phyloP scores from a whole-genome alignment of 2,329 filamentous ascomycete species.

The Esteya vermicola region DNA sequence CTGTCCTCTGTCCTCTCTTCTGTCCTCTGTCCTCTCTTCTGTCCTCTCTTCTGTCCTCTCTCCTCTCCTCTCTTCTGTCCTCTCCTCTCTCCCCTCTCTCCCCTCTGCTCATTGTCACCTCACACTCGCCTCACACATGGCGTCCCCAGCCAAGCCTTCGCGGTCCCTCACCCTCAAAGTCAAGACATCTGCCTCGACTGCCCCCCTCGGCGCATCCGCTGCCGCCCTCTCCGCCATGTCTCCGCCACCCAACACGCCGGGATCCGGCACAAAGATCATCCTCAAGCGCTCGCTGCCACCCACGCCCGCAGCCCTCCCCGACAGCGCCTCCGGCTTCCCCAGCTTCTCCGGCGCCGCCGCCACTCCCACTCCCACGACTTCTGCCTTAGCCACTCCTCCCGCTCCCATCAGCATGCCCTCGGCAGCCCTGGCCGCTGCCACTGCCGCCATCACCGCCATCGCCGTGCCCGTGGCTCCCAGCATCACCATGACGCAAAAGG shows the following conservation, averaged over 20 bases:
- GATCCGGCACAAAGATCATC: slow-evolving; percentile 13
- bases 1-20: too few species aligned
- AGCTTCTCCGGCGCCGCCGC: background rate
- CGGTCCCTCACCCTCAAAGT: slow-evolving; percentile 11
- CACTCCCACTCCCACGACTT: background rate
- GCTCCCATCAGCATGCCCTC: background rate
- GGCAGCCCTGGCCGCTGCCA: background rate
- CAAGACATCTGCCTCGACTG: slow-evolving; percentile 1
- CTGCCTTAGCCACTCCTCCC: background rate
- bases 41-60: too few species aligned
- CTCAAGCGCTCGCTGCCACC: slow-evolving; percentile 14
- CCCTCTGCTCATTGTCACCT: background rate
- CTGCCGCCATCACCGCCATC: background rate
- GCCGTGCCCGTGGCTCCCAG: background rate
- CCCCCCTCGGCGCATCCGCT: background rate
- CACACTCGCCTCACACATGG: slow-evolving; percentile 2
- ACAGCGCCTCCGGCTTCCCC: slow-evolving; percentile 14
- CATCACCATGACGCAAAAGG: slow-evolving; percentile 42
- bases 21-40: too few species aligned
- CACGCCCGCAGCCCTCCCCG: slow-evolving; percentile 16
- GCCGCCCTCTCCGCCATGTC: slow-evolving; percentile 9
- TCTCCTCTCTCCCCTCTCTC: background rate
- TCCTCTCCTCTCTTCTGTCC: too few species aligned
- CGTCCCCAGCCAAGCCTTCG: slow-evolving; percentile 5
- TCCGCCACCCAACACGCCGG: slow-evolving; percentile 8